Evolutionary conservation across 352 stramenopile genomes (phyloP).

Genomic region (Pythium diclinum): DNA sequence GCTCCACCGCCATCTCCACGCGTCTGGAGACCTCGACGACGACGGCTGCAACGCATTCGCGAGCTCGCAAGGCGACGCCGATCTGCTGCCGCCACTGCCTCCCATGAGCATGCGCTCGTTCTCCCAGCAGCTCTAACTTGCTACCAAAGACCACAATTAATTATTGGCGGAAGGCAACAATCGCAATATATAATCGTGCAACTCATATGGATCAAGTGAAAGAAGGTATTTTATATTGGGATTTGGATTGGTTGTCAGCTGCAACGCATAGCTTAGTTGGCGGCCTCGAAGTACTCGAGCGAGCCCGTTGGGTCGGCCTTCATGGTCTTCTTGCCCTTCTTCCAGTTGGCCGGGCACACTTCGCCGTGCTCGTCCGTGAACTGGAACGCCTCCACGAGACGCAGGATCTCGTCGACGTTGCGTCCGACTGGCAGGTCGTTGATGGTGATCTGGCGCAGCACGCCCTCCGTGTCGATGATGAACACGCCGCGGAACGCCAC

Average conservation of each 20-base stretch:
- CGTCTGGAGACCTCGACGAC: conserved; percentile 1
- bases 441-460: conserved; percentile 83
- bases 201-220: too few relatives aligned
- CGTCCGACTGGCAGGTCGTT: conserved; percentile 91
- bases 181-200: too few relatives aligned
- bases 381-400: conserved; percentile 91
- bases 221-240: not conserved
- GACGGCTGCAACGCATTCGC: not conserved
- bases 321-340: conserved; percentile 65
- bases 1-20: conserved; percentile 10
- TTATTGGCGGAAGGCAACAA: not conserved
- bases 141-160: not conserved
- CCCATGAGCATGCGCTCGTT: conserved; percentile 11
- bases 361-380: conserved; percentile 91
- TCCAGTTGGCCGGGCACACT: conserved; percentile 91
- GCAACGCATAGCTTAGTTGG: conserved; percentile 7
- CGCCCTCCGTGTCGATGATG: conserved; percentile 90
- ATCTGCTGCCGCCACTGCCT: not conserved
- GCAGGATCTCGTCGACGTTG: conserved; percentile 90
- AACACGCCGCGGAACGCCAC: conserved; percentile 90
- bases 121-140: conserved; percentile 4
- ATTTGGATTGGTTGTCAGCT: not conserved
- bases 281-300: conserved; percentile 34
- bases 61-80: not conserved
- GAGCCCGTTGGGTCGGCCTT: conserved; percentile 49